A percentile compares a stretch with the other conserved stretches of the same genome.
Conservation (phyloP, 2,329 filamentous ascomycete genomes). For the Neoarthrinium moseri region DNA sequence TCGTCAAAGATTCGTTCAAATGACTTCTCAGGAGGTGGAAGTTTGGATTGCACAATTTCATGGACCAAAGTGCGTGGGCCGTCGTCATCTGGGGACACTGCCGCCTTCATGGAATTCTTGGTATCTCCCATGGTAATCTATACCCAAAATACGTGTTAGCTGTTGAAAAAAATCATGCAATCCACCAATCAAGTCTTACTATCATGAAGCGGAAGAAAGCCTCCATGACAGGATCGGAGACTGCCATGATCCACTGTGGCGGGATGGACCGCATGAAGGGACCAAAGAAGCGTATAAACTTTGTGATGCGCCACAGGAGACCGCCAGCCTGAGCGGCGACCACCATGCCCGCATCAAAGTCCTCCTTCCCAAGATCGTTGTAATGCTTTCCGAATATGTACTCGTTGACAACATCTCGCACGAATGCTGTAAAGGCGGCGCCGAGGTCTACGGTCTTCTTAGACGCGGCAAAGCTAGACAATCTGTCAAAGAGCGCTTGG, state of each 20-base stretch:
- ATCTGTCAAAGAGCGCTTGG: neutral
- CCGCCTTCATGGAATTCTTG: neutral
- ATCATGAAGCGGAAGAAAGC: neutral
- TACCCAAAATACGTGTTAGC: too few relatives aligned
- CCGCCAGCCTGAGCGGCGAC: neutral
- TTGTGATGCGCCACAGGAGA: neutral
- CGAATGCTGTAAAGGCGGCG: neutral
- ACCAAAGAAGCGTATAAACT: neutral
- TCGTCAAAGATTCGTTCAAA: neutral
- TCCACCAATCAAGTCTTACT: too few relatives aligned
- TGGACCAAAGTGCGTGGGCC: neutral
- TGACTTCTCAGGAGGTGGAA: neutral
- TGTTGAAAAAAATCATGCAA: too few relatives aligned
- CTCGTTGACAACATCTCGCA: neutral
- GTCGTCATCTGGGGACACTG: neutral
- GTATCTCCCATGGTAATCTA: too few relatives aligned
- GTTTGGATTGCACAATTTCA: neutral
- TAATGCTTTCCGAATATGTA: neutral
- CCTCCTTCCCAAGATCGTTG: neutral
- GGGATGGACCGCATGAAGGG: neutral
- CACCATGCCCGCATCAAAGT: neutral
- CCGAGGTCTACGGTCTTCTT: neutral
- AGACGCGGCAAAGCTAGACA: neutral
- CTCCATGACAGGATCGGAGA: neutral
- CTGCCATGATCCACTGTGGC: neutral